These are phyloP conservation scores for Candida insectorum DNA, from an alignment of 805 yeast species.

Conservation along the genomic window DNA sequence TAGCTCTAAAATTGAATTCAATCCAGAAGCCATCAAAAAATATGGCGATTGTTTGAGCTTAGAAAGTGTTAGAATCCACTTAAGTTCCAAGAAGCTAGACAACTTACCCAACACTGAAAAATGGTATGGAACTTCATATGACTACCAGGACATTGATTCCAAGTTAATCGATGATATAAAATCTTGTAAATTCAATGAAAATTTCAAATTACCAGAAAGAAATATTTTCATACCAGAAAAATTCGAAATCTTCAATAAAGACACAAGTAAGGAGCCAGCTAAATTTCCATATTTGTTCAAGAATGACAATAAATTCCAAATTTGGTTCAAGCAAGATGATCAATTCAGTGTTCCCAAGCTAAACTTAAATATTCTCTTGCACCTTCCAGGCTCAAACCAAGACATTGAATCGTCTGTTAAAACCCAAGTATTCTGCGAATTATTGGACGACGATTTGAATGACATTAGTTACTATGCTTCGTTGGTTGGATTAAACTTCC, in stretches of 20 bases:
- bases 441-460: slow-evolving; percentile 71
- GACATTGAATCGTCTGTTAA: slow-evolving; percentile 58
- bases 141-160: slow-evolving; percentile 41
- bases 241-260: slow-evolving; percentile 53
- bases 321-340: slow-evolving; percentile 92
- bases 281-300: slow-evolving; percentile 62
- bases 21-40: slow-evolving; percentile 49
- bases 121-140: slow-evolving; percentile 91
- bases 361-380: slow-evolving; percentile 58
- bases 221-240: slow-evolving; percentile 82
- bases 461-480: slow-evolving; percentile 81
- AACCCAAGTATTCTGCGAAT: slow-evolving; percentile 61
- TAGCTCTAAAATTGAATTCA: slow-evolving; percentile 55
- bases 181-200: slow-evolving; percentile 20
- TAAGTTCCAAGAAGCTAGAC: slow-evolving; percentile 52
- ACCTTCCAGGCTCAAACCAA: slow-evolving; percentile 58
- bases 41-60: slow-evolving; percentile 50
- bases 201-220: slow-evolving; percentile 61
- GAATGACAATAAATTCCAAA: slow-evolving; percentile 47
- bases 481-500: slow-evolving; percentile 68
- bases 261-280: slow-evolving; percentile 26
- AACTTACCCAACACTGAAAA: slow-evolving; percentile 50
- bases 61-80: slow-evolving; percentile 55
- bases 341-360: slow-evolving; percentile 88
- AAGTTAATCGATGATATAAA: slow-evolving; percentile 32